Evolutionary conservation across 441 rosid species (phyloP).

Genomic region (Lepidium campestre): DNA sequence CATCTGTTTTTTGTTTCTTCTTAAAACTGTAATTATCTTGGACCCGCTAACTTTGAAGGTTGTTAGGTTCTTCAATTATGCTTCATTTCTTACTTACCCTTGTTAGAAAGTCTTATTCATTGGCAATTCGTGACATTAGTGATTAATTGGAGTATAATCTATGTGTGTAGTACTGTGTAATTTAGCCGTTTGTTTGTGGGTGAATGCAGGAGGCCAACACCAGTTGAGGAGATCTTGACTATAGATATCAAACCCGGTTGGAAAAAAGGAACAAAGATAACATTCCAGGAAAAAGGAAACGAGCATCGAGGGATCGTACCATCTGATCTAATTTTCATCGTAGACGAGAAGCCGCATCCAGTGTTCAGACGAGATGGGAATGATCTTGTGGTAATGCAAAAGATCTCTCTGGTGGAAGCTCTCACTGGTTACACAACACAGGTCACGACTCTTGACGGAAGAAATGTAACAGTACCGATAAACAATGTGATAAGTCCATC

Average conservation of each 20-base stretch:
- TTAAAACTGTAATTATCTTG: not conserved
- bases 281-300: slow-evolving; percentile 85
- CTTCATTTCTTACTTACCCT: not conserved
- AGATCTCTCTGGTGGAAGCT: slow-evolving; percentile 68
- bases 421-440: slow-evolving; percentile 56
- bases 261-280: slow-evolving; percentile 81
- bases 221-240: slow-evolving; percentile 64
- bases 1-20: not conserved
- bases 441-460: slow-evolving; percentile 66
- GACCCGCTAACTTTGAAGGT: not conserved
- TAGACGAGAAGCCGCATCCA: slow-evolving; percentile 75
- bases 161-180: not conserved
- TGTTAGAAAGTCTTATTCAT: not conserved
- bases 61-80: not conserved
- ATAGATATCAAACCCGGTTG: slow-evolving; percentile 76
- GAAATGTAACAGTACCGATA: slow-evolving; percentile 52
- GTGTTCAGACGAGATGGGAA: slow-evolving; percentile 75
- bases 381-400: slow-evolving; percentile 55
- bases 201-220: slow-evolving; percentile 53
- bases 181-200: not conserved
- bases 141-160: not conserved
- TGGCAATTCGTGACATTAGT: not conserved
- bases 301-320: slow-evolving; percentile 57
- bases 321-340: slow-evolving; percentile 63
- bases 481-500: slow-evolving; percentile 57